Evolutionary conservation across 2,329 filamentous ascomycete species (phyloP), one percentile per base, ranked within the genome.

Genomic region (Trichoderma koningiopsis): DNA sequence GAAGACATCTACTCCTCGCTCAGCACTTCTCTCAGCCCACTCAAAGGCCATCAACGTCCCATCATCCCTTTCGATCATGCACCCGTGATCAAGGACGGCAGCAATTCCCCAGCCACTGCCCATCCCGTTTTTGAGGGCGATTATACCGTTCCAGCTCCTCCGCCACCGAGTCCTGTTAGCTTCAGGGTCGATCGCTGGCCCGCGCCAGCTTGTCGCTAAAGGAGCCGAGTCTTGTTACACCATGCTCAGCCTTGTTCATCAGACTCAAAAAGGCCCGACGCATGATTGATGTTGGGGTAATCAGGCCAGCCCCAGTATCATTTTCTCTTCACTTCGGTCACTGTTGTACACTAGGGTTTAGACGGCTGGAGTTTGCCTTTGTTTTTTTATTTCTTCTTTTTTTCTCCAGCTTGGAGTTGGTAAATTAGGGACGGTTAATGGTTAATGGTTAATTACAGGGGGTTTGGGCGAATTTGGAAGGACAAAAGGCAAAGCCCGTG

Each of bases 121-220:
- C 85, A 83, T 72, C 80, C 81, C 72, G 86, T 87, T 73, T 82
- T 82, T 72, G 85, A 88, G 74, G 81, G 86, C 70, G 88, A 90
- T 78, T 90, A 89, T 80, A 83, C 84, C 37, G 87, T 89, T 24
- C 88, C 88, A n/a, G 87, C 88, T 16, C 86, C 88, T 52, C 88
- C 88, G 14, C 88, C 88, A 24, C 87, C 88, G 14, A 89, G 86
- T 73, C 88, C 88, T 8, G 86, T 90, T 75, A 86, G 86, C 79
- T 89, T 89, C 75, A 83, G 86, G 35, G 78, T 80, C 29, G 86
- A 89, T 69, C 83, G 86, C 76, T 88, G 87, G 86, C 81, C 84
- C 65, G 77, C 79, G 43, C 76, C 77, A 57, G 72, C 72, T 57
- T 76, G 74, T 65, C 77, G 74, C 69, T 79, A 72, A 76, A 70